Base-by-base conservation (phyloP, 768 basidiomycete genomes). In the Obba rivulosa region DNA sequence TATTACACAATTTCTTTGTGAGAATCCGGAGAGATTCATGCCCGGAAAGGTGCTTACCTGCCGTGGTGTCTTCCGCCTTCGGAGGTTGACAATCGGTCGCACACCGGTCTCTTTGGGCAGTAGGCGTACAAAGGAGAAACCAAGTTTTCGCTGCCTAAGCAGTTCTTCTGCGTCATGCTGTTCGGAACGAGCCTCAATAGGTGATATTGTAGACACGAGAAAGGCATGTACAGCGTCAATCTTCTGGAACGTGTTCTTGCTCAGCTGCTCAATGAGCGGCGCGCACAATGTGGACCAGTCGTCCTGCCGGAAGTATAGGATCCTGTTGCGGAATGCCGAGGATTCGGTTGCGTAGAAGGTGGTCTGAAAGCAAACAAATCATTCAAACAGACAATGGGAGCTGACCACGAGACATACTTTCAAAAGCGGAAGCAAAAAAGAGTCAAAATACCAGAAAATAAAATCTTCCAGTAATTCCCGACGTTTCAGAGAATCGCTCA, bases 61-160 rank as follows among this genome's bases (percentile, higher is more conserved):
- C 57, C 61, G 60, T 49, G 49, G 57, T 22, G 62, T 68, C 58
- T 70, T 74, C 44, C 82, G 75, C 20, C 70, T 64, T n/a, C 82
- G 76, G 37, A 98, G 71, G 61, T 99, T 98, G 22, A 96, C 88
- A 51, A 98, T 95, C 0, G 94, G 94, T 24, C 96, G 76, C 2
- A 98, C 91, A 0, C 96, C 96, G 3, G 83, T 89, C 49, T 94
- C 94, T 64, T 98, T 99, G 0, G 96, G 96, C 17, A 99, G 70
- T 7, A 97, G 72, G 2, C 96, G 79, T 14, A 95, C 82, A 54
- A 87, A 89, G 0, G 92, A 91, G 60, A 83, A 92, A 0, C 90
- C 89, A 2, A 96, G 73, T 52, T 69, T 78, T 2, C 92, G 77
- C 54, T 84, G 79, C n/a, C 79, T 74, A 11, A 88, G 66, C 34